Evolutionary conservation across 192 early-diverging fungal genomes (phyloP), one percentile per base, ranked within the genome.

Genomic region (Phlyctochytrium arcticum): DNA sequence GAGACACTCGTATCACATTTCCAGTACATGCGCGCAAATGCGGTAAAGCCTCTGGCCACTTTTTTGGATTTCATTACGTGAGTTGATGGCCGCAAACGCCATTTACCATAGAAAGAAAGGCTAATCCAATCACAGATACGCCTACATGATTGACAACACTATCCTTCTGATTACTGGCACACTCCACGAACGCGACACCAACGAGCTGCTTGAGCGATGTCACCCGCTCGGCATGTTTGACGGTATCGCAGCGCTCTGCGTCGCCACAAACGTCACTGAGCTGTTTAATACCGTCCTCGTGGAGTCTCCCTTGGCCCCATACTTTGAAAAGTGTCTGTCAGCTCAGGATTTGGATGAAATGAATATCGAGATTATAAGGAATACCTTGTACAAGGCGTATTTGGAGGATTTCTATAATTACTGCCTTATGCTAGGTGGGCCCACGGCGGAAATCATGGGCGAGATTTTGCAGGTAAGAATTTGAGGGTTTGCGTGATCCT

Each of bases 141-240:
- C 88, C 19, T 99, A 98, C 73, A 99, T 99, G 97, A 99, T 99
- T 68, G 97, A 99, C 76, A 99, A 99, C 79, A 91, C 96, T 50
- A 94, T 99, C 60, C 78, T 99, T 57, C 75, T 99, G 36, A 96
- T 99, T 61, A 97, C 94, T 2, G 97, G 97, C 10, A 99, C 97
- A 12, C 80, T 99, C 9, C 95, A 99, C 68, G 92, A 98, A 72
- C 87, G 96, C 57, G 96, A 99, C 79, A 96, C 96, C 33, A 91
- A 93, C 72, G 95, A 99, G 70, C 75, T 99, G 46, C 71, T 99
- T 54, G 95, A 98, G 47, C 86, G 92, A 58, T 99, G 97, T 72
- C 97, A 99, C 73, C 97, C 97, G 24, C 80, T 99, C 30, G 97
- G 97, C 31, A 85, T 93, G 66, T 99, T 99, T 80, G 95, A 99